Base-by-base conservation (phyloP, 1,284 basidiomycete species). In the Microbotryum silenes-acaulis region DNA sequence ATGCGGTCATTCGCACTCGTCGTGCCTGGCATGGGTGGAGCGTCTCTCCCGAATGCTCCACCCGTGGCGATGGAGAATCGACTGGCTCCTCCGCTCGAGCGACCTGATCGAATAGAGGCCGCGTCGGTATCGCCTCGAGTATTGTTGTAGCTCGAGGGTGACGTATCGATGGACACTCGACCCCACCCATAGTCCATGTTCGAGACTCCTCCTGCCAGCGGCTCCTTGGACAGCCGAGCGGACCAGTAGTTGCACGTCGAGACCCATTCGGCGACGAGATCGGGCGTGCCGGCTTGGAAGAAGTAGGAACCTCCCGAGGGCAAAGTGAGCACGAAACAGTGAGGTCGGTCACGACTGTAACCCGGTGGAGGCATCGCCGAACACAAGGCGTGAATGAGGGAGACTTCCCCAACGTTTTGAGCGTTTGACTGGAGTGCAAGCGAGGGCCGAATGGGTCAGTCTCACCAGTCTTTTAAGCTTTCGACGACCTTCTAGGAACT, bases 161-260 rank as follows among this genome's bases (percentile, higher is more conserved):
- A 42, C 37, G 37, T 18, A 42, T 42, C 37, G 18, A 79, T 71
- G 14, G 37, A 42, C 16, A 42, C 37, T 87, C 81, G 83, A 73
- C 86, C 93, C 94, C 94, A 98, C 12, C 94, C 94, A 72, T 98
- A 97, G 75, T 98, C 96, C 87, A 97, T 94, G 77, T 98, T 98
- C 53, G 90, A 92, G 2, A 97, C 91, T 33, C 93, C 94, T 4
- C 93, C 94, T 3, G 88, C 82, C 3, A 98, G 81, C 0, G 94
- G 94, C 72, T 96, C 91, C 70, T 93, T 91, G 75, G 88, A 91
- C 66, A 84, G 86, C 42, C 93, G 81, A 0, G 94, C 94, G 0
- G 94, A 91, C 92, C 93, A 97, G 75, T 97, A 97, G 77, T 97
- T 98, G 82, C 93, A 97, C 0, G 94, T 96, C 42, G 88, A 86